Base-by-base conservation (phyloP, 1,139 yeast genomes). In the Spathaspora sp. region DNA sequence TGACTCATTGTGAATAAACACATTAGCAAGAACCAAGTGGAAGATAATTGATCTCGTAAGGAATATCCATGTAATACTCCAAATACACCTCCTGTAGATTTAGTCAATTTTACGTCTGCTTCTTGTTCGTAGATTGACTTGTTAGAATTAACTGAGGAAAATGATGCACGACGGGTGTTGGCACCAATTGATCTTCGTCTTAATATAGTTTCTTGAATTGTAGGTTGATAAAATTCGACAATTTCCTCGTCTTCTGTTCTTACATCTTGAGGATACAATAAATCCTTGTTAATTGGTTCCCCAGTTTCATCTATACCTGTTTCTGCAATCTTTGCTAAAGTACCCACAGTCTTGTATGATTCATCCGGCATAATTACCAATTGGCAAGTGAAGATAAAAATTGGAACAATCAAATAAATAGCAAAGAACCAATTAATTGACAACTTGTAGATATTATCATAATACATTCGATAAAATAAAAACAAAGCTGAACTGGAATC, bases 21-120 rank as follows among this genome's bases (percentile, higher is more conserved):
- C 86, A 89, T 86, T 46, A 89, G 68, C 43, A 75, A 60, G 62
- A 89, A 91, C 95, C 97, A 89, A 9, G 85, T 83, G 3, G 93
- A 80, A 41, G 65, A 68, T 47, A 90, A 68, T 67, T 91, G 98
- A 42, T 77, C 76, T 10, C 57, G 52, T n/a, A 85, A 77, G 1
- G 85, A 54, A 39, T 70, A 67, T 3, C 84, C 88, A 61, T 91
- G 97, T 63, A 90, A 68, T 6, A 85, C 80, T n/a, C 97, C 97
- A 68, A 87, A 89, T 1, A 89, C 80, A 2, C 96, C 96, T 13
- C 91, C 84, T 4, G 88, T 67, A 49, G 81, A 72, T 40, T 70
- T 64, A 34, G 76, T 70, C 46, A 85, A 64, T 53, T 76, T 76
- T 13, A 72, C 70, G 52, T 86, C 93, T 10, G 82, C 82, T 47